Base-by-base conservation (phyloP, 106 monocot genomes). In the Phalaenopsis equestris region DNA sequence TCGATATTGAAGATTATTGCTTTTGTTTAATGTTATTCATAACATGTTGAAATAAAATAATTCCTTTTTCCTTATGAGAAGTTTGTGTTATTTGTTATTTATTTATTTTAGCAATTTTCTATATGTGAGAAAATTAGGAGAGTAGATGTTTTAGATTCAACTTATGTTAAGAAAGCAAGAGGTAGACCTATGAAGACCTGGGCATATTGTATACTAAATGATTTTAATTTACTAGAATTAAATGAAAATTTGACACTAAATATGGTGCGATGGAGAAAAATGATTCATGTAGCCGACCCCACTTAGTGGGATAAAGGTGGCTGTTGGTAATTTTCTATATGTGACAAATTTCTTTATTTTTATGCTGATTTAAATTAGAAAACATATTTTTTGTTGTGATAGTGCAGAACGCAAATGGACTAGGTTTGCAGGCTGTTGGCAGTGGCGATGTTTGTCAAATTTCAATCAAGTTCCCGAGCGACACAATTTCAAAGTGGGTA, bases 401-500 rank as follows among this genome's bases (percentile, higher is more conserved):
- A 37, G 23, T 87, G 82, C 90, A 96, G 96, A 90, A 90, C 75
- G 87, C 93, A 84, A 96, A 96, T 85, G 96, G 96, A 56, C 79
- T 96, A 79, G 96, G 96, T 5, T 82, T 96, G 56, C 73, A 94
- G 81, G 96, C 96, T 76, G 65, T 85, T 30, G 61, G 78, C 72
- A 77, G 88, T 37, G 78, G 80, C 4, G 92, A 96, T 76, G 80
- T 85, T 78, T 96, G 96, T 80, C 88, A 85, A 82, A 83, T 96
- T 81, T 89, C 86, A 55, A 80, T 96, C 72, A 79, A 83, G 21
- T 94, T 92, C 73, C 96, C 96, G 5, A 86, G 80, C 30, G 85
- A 94, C 46, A 96, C 96, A 78, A 76, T 80, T 57, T 85, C 91
- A 19, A 88, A 89, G 85, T 96, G 96, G 96, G 96, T 96, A 82